Evolutionary conservation across 176 grass and related monocot genomes (phyloP).

Genomic region (Hsuehochloa calcarea): DNA sequence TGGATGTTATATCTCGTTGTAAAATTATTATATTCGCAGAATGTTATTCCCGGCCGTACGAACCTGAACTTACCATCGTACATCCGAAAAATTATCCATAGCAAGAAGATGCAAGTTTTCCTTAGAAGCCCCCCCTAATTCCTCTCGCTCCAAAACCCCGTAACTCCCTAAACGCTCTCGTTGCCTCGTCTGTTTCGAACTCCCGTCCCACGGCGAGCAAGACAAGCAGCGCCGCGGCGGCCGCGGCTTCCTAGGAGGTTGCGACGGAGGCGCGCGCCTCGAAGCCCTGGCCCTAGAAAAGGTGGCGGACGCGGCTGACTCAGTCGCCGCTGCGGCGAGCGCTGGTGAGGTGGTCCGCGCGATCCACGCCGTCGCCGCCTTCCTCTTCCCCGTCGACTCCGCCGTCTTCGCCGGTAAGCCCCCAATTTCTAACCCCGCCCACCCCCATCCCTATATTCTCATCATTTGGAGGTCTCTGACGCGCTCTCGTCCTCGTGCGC

Average conservation of each 20-base stretch:
- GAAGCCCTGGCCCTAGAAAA: slow-evolving; percentile 53
- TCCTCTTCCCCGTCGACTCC: slow-evolving; percentile 40
- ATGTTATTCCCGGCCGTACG: too few species aligned
- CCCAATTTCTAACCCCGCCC: not conserved
- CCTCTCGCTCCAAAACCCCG: not conserved
- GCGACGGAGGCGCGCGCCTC: slow-evolving; percentile 5
- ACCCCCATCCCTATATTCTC: not conserved
- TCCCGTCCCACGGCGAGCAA: slow-evolving; percentile 24
- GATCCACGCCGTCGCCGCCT: slow-evolving; percentile 37
- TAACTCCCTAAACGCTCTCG: not conserved
- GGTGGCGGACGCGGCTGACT: slow-evolving; percentile 59
- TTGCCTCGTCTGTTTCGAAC: not conserved
- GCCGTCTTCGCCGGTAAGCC: slow-evolving; percentile 34
- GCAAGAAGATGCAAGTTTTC: too few species aligned
- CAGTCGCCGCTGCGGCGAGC: slow-evolving; percentile 44
- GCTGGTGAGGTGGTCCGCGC: slow-evolving; percentile 53
- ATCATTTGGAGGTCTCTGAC: not conserved
- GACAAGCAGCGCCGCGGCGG: not conserved
- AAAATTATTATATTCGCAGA: too few species aligned
- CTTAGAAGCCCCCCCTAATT: not conserved
- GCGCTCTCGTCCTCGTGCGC: not conserved
- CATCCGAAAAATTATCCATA: too few species aligned
- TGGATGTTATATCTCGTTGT: too few species aligned
- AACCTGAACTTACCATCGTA: too few species aligned
- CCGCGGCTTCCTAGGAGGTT: not conserved